Evolutionary conservation across 169 alveolate species (phyloP), one percentile per base, ranked within the genome.

Genomic region (Cryptosporidium ubiquitum): DNA sequence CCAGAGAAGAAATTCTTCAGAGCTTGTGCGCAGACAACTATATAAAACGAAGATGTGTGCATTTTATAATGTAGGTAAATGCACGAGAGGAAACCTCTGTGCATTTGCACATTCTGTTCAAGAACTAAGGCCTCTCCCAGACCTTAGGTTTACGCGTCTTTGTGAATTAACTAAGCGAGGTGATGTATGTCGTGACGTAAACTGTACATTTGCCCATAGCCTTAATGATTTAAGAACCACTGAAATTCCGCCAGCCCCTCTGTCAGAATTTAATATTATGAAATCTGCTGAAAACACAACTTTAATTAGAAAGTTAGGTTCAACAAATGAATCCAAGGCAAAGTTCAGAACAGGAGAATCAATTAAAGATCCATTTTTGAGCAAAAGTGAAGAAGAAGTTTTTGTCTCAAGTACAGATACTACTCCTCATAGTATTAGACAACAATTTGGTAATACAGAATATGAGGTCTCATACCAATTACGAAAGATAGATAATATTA

Each of bases 21-120:
- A 79, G 42, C 61, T 79, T 18, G 89, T 79, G 26, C 58, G 89
- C 37, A 79, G 89, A 31, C 89, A 79, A 61, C 39, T 79, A 64
- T 79, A 79, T 52, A 85, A 85, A 42, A 85, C 92, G 9, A 85
- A 85, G 58, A 68, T 69, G 86, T 85, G 92, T 70, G 84, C 85
- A 68, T 85, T 85, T 69, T 85, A 68, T 29, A 73, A 69, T 68
- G 91, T 71, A 75, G 91, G 91, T 10, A 68, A 70, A 51, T 85
- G 92, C 20, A 85, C 86, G 14, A 73, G 92, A 42, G 92, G 92
- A 31, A 84, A 74, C n/a, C 39, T 68, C 33, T 85, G 92, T 75
- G 85, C 91, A 14, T 85, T 69, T 16, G 92, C 92, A 10, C 92
- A 85, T 47, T 69, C 92, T 16, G 92, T 66, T 35, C 91, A 71